Base-by-base conservation (phyloP, 2,329 filamentous ascomycete genomes). In the Penicillium sp. region DNA sequence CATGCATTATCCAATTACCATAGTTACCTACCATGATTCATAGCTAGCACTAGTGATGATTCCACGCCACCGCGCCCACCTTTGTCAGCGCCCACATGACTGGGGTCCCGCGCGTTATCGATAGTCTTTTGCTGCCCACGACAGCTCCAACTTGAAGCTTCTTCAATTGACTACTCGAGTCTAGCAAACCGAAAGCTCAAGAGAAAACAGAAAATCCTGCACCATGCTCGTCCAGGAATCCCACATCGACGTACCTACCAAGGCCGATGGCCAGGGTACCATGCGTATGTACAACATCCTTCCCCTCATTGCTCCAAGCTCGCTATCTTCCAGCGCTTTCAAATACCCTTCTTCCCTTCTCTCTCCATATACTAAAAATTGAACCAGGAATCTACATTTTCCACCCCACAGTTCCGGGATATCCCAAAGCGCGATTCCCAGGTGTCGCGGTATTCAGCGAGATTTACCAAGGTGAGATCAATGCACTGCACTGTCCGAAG, bases 361-460 rank as follows among this genome's bases (percentile, higher is more conserved):
- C n/a, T n/a, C n/a, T n/a, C n/a, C n/a, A n/a, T n/a, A n/a, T n/a
- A n/a, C n/a, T n/a, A n/a, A n/a, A n/a, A n/a, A n/a, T n/a, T n/a
- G 30, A 29, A 20, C 8, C 69, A 96, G 91, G 91, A 61, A 88
- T 96, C 68, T 96, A 92, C 74, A 69, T 95, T 68, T 96, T 92
- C 74, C 90, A 96, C 68, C 92, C 92, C 7, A 85, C 84, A 12
- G 87, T 97, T 60, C 84, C 90, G 1, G 87, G 88, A 54, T 96
- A 96, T 68, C 91, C 92, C 23, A 86, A 94, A 60, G 92, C 92
- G 73, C 91, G 85, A 66, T 96, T 96, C 66, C 91, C 91, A 0
- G 91, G 89, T 17, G 89, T 97, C 4, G 88, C 90, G 12, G 80
- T 97, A 50, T 97, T 96, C 70, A 92, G 88, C 63, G 92, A 97